Evolutionary conservation across 768 basidiomycete genomes (phyloP), one percentile per base, ranked within the genome.

Genomic region (Tricholoma flavovirens): DNA sequence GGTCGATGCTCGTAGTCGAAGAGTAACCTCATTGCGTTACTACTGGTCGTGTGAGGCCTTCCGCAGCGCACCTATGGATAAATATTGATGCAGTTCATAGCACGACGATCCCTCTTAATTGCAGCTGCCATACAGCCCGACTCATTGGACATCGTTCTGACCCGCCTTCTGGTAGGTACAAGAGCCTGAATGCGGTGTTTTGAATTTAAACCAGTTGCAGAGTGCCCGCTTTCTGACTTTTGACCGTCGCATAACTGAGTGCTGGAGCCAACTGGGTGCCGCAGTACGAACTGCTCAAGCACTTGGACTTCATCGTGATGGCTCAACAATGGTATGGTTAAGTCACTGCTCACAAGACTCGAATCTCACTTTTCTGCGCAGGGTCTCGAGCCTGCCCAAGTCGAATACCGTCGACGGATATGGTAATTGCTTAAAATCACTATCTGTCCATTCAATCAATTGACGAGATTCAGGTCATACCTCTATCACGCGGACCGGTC

Each of bases 261-360:
- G 93, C 64, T 98, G 94, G 93, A 93, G 90, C 67, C 93, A 96
- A 64, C 77, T 98, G 15, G 94, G 94, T 33, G 93, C 94, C 5
- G 92, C 92, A 49, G 87, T 98, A 12, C 74, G 93, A 57, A 97
- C 94, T 30, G 94, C 93, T 8, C 93, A 96, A 64, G 94, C 94
- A 3, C 82, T 98, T 19, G 95, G 94, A 8, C 72, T 98, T 33
- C 94, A 97, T 71, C 81, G 94, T 51, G 94, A 98, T 70, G 90
- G 89, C 9, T 81, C 86, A 1, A 84, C 83, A 32, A 84, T 91
- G 77, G 91, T 93, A 65, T 66, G 82, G 61, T 24, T 43, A 45
- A 38, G 4, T 42, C 32, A 17, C 17, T 42, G 24, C n/a, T 46
- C 22, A 17, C 8, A 30, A 22, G 17, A 17, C 9, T 29, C 4